A percentile compares a stretch with the other conserved stretches of the same genome.
These are phyloP conservation scores for Lumnitzera littorea DNA, from an alignment of 345 rosid genomes.

Conservation along the genomic window DNA sequence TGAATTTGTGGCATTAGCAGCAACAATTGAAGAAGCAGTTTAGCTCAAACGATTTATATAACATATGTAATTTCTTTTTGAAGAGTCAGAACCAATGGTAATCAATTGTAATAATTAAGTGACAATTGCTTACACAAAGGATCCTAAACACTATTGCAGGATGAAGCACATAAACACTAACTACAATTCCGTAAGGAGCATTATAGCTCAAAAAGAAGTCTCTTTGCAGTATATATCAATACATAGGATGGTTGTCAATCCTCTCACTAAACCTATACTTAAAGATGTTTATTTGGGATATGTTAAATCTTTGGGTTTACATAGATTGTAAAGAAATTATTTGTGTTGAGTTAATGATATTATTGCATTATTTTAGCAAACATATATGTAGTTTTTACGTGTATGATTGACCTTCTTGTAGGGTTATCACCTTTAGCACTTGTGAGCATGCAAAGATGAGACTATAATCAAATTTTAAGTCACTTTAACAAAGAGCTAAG, in stretches of 20 bases:
- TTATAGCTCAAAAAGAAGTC: background rate
- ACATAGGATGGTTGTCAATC: background rate
- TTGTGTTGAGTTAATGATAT: too few relatives aligned
- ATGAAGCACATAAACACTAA: background rate
- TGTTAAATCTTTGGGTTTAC: too few relatives aligned
- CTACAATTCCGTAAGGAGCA: background rate
- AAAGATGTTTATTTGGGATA: too few relatives aligned
- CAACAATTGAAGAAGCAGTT: background rate
- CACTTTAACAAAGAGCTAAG: too few relatives aligned
- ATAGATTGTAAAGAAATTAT: too few relatives aligned
- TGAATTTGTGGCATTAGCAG: background rate
- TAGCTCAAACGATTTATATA: background rate
- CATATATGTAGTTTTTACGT: too few relatives aligned
- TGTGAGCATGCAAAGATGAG: too few relatives aligned
- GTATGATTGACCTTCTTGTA: too few relatives aligned
- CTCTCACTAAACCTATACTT: background rate
- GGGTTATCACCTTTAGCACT: too few relatives aligned
- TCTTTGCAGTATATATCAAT: background rate
- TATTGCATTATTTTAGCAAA: too few relatives aligned
- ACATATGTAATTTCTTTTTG: background rate
- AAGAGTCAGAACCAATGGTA: background rate
- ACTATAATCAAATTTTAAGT: too few relatives aligned
- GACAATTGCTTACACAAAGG: background rate
- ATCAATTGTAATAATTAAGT: background rate
- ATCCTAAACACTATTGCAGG: background rate